These are phyloP conservation scores for Pestalotiopsis sp. DNA, from an alignment of 2,329 filamentous ascomycete species.

Conservation along the genomic window DNA sequence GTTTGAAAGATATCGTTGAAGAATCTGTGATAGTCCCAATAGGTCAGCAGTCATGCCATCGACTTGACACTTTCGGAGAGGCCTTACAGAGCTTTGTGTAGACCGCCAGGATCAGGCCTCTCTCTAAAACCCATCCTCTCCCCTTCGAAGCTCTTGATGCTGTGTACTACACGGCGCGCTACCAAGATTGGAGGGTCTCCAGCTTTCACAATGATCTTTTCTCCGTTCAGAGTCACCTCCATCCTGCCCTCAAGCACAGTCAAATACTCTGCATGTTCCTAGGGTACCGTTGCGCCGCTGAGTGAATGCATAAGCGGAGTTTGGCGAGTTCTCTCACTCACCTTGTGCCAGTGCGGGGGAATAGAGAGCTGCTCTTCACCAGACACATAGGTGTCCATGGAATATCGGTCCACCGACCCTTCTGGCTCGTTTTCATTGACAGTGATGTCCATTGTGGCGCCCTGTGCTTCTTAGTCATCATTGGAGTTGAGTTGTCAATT, in stretches of 20 bases:
- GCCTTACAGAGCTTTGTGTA: constrained; percentile 10
- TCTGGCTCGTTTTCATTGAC: background rate
- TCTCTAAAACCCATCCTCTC: constrained; percentile 8
- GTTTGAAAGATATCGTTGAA: constrained; percentile 6
- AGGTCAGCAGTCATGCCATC: background rate
- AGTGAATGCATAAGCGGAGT: background rate
- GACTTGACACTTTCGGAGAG: background rate
- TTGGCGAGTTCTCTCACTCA: background rate
- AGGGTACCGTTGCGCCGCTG: background rate
- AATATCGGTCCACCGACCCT: background rate
- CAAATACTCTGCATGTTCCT: constrained; percentile 10
- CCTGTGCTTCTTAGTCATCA: background rate
- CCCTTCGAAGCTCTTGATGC: constrained; percentile 11
- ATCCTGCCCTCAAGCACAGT: constrained; percentile 13
- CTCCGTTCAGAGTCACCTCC: constrained; percentile 8
- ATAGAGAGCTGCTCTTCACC: background rate
- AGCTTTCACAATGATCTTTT: background rate
- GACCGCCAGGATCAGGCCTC: constrained; percentile 1
- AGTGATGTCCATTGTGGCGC: background rate
- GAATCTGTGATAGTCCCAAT: background rate
- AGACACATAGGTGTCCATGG: background rate
- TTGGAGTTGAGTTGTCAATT: no score
- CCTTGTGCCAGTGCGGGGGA: constrained; percentile 8
- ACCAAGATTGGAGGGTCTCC: constrained; percentile 8
- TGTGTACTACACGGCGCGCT: constrained; percentile 5